Evolutionary conservation across 2,329 filamentous ascomycete genomes (phyloP), one percentile per base, ranked within the genome.

Genomic region (Apiospora marii): DNA sequence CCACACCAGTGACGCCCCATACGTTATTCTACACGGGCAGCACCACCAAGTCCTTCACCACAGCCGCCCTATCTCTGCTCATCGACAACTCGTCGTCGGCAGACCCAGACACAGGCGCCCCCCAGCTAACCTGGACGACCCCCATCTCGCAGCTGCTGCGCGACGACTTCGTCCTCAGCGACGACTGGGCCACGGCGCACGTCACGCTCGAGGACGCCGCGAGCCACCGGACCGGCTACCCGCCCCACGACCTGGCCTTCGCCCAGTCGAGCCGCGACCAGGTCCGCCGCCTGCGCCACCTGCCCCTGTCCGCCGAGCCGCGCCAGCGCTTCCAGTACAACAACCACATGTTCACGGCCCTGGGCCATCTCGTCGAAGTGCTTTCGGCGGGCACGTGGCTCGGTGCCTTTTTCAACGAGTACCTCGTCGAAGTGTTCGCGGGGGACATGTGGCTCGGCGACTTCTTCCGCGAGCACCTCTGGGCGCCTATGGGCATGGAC

Each of bases 11-110:
- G 12, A 86, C 82, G 0, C 77, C 85, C 0, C 80, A 86, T 43
- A 90, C 88, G 0, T 81, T 91, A 3, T 91, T 87, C 80, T 88
- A 87, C 72, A 83, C 83, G 2, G 90, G 85, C 1, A 90, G 87
- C 58, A 89, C 85, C 0, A 89, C 87, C 27, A 91, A 91, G 77
- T 86, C 87, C 2, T 84, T 89, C 67, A 87, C 85, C 0, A 84
- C 86, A 0, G 87, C 87, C 0, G 82, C 83, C 0, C 78, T 90
- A 1, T 83, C 86, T 1, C 77, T 89, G 2, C 83, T 90, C 10
- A 81, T 89, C 7, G 83, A 84, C n/a, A 81, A 86, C 10, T 80
- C 84, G 14, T 79, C 82, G 22, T 27, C 49, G 3, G 2, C 48
- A 7, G 22, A 49, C 1, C 4, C 49, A 0, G n/a, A 80, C 83